These are phyloP conservation scores for Umbelopsis sp. DNA, from an alignment of 371 early-diverging fungal genomes.

Conservation along the genomic window DNA sequence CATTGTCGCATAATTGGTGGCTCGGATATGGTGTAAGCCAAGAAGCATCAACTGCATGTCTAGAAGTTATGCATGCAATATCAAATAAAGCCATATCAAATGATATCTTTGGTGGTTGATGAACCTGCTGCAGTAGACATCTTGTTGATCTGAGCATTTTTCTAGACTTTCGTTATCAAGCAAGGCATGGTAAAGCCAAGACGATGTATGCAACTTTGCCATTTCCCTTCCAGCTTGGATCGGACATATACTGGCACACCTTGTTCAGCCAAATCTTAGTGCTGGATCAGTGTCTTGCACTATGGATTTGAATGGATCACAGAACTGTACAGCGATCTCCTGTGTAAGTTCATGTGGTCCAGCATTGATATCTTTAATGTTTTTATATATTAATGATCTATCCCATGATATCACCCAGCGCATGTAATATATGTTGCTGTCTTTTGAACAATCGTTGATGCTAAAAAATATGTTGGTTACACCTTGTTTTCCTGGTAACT, in stretches of 20 bases:
- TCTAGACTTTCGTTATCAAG: too few species aligned
- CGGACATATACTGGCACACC: neutral
- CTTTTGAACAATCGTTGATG: neutral
- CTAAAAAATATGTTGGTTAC: neutral
- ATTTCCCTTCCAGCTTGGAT: neutral
- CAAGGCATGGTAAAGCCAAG: too few species aligned
- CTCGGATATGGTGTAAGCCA: too few species aligned
- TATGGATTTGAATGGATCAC: neutral
- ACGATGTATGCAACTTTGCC: conserved; percentile 13
- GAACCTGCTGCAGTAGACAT: too few species aligned
- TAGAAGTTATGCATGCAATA: too few species aligned
- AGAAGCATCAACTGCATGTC: too few species aligned
- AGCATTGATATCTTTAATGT: neutral
- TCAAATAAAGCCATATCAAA: too few species aligned
- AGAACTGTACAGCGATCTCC: neutral
- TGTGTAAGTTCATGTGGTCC: neutral
- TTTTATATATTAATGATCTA: neutral
- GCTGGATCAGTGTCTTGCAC: neutral
- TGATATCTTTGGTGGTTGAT: too few species aligned
- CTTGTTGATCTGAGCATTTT: too few species aligned
- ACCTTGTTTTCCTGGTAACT: neutral
- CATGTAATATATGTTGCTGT: neutral
- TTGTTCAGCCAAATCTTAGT: neutral
- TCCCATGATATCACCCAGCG: conserved; percentile 6
- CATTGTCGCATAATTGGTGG: too few species aligned